Percentiles rank a stretch among this genome's conserved stretches.
Conservation (phyloP, 371 early-diverging fungal genomes). For the Saksenaea oblongispora region DNA sequence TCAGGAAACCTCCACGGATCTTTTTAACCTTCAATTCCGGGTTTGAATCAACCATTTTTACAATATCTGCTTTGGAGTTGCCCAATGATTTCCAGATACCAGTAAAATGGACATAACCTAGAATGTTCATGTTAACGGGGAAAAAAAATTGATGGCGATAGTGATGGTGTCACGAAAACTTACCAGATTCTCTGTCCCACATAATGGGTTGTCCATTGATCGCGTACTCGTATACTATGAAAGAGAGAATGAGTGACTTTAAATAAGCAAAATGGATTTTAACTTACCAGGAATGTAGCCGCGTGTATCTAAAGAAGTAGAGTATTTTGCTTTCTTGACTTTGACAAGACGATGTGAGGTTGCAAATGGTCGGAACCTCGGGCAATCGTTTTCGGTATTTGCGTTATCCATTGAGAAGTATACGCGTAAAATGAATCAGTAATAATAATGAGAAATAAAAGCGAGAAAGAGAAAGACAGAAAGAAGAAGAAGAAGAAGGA, state of each 20-base stretch:
- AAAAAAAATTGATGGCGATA: constrained; percentile 3
- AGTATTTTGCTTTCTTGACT: constrained; percentile 57
- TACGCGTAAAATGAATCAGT: background rate
- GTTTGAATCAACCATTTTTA: constrained; percentile 67
- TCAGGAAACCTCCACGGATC: constrained; percentile 70
- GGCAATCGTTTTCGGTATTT: constrained; percentile 23
- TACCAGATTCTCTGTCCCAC: constrained; percentile 75
- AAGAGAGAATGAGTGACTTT: background rate
- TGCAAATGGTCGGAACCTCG: constrained; percentile 23
- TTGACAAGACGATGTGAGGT: constrained; percentile 23
- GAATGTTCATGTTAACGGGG: background rate
- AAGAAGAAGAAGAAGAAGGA: constrained; percentile 12
- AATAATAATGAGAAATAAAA: background rate
- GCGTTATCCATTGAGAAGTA: constrained; percentile 14
- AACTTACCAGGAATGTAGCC: constrained; percentile 68
- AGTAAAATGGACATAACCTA: constrained; percentile 70
- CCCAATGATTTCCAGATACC: constrained; percentile 76
- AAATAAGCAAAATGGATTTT: background rate
- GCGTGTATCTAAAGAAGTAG: constrained; percentile 66
- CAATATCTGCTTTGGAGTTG: constrained; percentile 69
- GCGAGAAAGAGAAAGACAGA: constrained; percentile 8
- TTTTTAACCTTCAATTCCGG: constrained; percentile 64
- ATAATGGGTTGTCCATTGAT: constrained; percentile 64
- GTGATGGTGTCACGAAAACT: background rate
- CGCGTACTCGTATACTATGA: constrained; percentile 65